Evolutionary conservation across 768 basidiomycete species (phyloP).

Genomic region (Serendipita sp.): DNA sequence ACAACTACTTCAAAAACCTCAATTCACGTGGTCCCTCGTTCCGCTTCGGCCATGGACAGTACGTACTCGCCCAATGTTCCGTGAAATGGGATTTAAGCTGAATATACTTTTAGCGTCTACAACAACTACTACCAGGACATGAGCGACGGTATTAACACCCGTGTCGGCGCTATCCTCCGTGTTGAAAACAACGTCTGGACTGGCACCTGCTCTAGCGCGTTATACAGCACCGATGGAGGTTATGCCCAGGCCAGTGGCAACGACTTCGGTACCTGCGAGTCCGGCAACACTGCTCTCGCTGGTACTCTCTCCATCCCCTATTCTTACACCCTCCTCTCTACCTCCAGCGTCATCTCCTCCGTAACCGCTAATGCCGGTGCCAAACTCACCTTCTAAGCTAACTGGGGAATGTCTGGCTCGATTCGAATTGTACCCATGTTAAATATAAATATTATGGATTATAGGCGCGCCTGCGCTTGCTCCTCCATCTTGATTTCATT

Average conservation of each 20-base stretch:
- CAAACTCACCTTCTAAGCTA: constrained; percentile 1
- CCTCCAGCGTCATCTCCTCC: constrained; percentile 16
- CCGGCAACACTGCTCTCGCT: constrained; percentile 18
- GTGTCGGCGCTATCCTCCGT: constrained; percentile 17
- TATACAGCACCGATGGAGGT: constrained; percentile 10
- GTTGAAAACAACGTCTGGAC: constrained; percentile 13
- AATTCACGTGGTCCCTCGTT: constrained; percentile 28
- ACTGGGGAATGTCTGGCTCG: not conserved
- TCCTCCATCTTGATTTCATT: not conserved
- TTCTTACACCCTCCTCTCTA: constrained; percentile 19
- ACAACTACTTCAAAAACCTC: constrained; percentile 21
- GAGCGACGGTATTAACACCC: constrained; percentile 12
- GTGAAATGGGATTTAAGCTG: not conserved
- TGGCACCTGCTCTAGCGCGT: not conserved
- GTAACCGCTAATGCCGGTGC: constrained; percentile 18
- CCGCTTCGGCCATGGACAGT: constrained; percentile 10
- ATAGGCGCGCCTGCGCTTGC: not conserved
- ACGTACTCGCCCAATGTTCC: not conserved
- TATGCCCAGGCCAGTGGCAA: constrained; percentile 10
- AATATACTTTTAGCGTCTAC: not conserved
- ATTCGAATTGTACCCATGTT: not conserved
- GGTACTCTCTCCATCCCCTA: constrained; percentile 23
- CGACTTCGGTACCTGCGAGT: constrained; percentile 7
- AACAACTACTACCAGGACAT: constrained; percentile 7
- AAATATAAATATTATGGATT: not conserved